Conservation (phyloP, 495 filamentous ascomycete species). For the Penicillium canescens region DNA sequence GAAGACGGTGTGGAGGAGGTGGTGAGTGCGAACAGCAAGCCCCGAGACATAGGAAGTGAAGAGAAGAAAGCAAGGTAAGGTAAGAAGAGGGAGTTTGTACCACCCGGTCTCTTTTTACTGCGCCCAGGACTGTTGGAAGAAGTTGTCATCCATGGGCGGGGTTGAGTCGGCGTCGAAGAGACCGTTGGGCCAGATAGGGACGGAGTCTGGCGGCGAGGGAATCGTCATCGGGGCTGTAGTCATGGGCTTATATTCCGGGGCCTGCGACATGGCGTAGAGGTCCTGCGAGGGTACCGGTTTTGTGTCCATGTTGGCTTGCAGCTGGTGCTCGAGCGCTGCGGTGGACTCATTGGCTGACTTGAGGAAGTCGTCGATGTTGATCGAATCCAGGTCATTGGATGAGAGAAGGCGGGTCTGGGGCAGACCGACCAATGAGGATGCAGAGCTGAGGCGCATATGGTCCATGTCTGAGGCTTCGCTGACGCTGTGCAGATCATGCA, state of each 20-base stretch:
- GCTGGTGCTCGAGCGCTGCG: slow-evolving; percentile 46
- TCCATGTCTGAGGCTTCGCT: slow-evolving; percentile 58
- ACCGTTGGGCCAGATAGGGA: slow-evolving; percentile 38
- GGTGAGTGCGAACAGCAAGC: slow-evolving; percentile 35
- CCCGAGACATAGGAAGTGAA: slow-evolving; percentile 2
- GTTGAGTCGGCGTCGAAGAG: slow-evolving; percentile 37
- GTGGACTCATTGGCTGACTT: slow-evolving; percentile 50
- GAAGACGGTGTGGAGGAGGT: slow-evolving; percentile 53
- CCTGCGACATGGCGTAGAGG: slow-evolving; percentile 34
- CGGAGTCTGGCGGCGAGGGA: slow-evolving; percentile 29
- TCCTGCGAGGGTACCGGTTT: slow-evolving; percentile 38
- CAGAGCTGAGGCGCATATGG: slow-evolving; percentile 52
- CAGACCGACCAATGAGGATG: slow-evolving; percentile 54
- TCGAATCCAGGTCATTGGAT: slow-evolving; percentile 54
- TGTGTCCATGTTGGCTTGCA: slow-evolving; percentile 43
- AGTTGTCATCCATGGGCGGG: slow-evolving; percentile 36
- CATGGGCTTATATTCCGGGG: slow-evolving; percentile 27
- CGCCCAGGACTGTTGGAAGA: slow-evolving; percentile 38
- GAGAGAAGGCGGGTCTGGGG: slow-evolving; percentile 52
- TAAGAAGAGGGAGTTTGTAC: slow-evolving; percentile 10
- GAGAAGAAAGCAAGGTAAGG: slow-evolving; percentile 10
- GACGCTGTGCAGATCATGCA: slow-evolving; percentile 49
- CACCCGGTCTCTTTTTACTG: slow-evolving; percentile 21
- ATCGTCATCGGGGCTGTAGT: slow-evolving; percentile 15
- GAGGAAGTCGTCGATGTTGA: slow-evolving; percentile 66